A percentile compares a stretch with the other conserved stretches of the same genome.
phyloP scores from a whole-genome alignment of 2,329 filamentous ascomycete species.

The Alternaria tenuissima region DNA sequence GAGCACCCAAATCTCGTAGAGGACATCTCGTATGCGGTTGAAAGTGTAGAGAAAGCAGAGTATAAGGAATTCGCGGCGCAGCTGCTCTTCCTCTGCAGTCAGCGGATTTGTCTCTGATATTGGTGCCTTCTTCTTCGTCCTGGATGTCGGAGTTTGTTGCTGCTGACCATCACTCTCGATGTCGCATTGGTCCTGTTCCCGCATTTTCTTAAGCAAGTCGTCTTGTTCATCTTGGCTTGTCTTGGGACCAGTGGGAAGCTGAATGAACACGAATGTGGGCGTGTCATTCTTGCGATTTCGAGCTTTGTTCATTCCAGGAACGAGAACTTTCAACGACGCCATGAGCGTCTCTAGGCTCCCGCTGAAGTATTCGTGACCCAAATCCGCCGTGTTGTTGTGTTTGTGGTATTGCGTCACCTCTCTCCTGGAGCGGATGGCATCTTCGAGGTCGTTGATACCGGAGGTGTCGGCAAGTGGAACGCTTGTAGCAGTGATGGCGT shows the following conservation, averaged over 20 bases:
- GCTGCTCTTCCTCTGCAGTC: conserved; percentile 15
- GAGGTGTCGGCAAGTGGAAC: conserved; percentile 19
- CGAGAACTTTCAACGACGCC: background rate
- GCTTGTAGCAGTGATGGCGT: conserved; percentile 20
- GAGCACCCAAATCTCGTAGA: conserved; percentile 19
- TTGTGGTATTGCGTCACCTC: conserved; percentile 24
- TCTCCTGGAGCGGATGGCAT: conserved; percentile 29
- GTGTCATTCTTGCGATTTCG: conserved; percentile 1
- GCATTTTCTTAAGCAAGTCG: background rate
- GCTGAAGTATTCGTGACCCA: conserved; percentile 21
- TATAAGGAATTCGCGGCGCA: conserved; percentile 23
- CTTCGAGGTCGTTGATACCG: conserved; percentile 22
- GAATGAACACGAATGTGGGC: background rate
- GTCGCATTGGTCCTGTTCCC: background rate
- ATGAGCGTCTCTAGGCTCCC: conserved; percentile 11
- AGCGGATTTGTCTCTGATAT: background rate
- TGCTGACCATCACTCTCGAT: background rate
- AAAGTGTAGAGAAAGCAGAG: conserved; percentile 30
- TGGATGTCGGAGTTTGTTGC: background rate
- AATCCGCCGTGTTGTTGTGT: conserved; percentile 9
- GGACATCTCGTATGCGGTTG: conserved; percentile 16
- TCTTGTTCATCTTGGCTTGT: conserved; percentile 1
- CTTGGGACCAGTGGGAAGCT: background rate
- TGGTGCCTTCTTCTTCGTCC: background rate
- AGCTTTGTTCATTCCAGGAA: conserved; percentile 5